These are phyloP conservation scores for Lizonia empirigonia DNA, from an alignment of 2,329 filamentous ascomycete genomes.

Conservation along the genomic window DNA sequence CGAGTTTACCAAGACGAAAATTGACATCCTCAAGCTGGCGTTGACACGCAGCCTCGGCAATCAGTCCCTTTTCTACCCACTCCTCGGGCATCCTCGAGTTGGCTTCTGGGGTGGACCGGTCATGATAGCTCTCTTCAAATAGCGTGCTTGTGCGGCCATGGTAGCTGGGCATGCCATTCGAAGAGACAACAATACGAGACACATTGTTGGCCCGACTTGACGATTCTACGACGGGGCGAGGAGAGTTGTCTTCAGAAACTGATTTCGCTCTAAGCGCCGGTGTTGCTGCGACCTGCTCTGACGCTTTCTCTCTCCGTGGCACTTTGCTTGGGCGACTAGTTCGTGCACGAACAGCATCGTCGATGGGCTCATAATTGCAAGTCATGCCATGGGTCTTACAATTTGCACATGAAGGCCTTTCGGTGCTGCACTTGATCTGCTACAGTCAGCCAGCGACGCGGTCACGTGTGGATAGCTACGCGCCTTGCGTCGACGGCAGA, in stretches of 20 bases:
- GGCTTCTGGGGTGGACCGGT: slow-evolving; percentile 22
- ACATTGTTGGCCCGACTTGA: slow-evolving; percentile 32
- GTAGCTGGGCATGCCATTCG: slow-evolving; percentile 52
- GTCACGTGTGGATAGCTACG: neutral
- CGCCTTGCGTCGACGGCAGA: slow-evolving; percentile 50
- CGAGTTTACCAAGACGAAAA: slow-evolving; percentile 53
- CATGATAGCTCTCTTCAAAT: slow-evolving; percentile 51
- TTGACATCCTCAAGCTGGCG: slow-evolving; percentile 59
- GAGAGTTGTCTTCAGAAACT: slow-evolving; percentile 5
- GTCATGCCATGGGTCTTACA: slow-evolving; percentile 54
- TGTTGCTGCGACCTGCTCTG: neutral
- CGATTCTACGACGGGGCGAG: slow-evolving; percentile 7
- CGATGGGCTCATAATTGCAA: slow-evolving; percentile 51
- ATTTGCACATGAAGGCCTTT: slow-evolving; percentile 54
- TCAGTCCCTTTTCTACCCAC: slow-evolving; percentile 54
- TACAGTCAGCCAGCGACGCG: slow-evolving; percentile 16
- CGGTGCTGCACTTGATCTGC: slow-evolving; percentile 57
- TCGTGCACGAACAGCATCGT: slow-evolving; percentile 23
- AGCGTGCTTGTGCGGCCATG: slow-evolving; percentile 58
- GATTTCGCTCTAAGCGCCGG: neutral
- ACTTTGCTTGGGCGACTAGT: slow-evolving; percentile 27
- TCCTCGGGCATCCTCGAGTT: slow-evolving; percentile 39
- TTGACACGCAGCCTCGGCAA: slow-evolving; percentile 56
- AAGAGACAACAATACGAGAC: slow-evolving; percentile 49
- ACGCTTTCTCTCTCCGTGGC: slow-evolving; percentile 16